Percentiles rank a stretch among this genome's conserved stretches.
These are phyloP conservation scores for Boletus edulis DNA, from an alignment of 768 basidiomycete species.

Conservation along the genomic window DNA sequence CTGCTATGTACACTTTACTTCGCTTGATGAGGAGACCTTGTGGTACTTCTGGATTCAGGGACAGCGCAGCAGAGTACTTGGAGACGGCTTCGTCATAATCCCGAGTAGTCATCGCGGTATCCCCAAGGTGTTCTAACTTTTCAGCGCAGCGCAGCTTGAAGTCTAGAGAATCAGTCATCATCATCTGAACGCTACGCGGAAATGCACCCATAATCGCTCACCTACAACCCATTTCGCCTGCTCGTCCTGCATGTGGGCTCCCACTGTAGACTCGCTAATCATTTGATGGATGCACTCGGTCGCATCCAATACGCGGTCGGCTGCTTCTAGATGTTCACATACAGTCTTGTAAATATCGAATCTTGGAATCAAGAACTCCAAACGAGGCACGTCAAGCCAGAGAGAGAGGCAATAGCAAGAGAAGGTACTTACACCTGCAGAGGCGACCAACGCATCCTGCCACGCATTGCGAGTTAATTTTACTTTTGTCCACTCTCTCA, in stretches of 20 bases:
- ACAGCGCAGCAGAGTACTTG: not conserved
- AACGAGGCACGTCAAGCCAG: not conserved
- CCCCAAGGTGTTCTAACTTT: not conserved
- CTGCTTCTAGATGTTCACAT: not conserved
- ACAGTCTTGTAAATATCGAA: not conserved
- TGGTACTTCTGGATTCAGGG: not conserved
- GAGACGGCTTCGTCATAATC: not conserved
- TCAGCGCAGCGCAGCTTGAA: not conserved
- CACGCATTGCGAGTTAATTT: not conserved
- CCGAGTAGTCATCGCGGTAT: not conserved
- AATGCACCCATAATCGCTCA: not conserved
- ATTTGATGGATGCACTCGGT: not conserved
- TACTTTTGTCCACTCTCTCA: not conserved
- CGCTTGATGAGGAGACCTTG: not conserved
- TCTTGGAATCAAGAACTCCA: not conserved
- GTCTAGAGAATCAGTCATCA: not conserved
- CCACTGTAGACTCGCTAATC: not conserved
- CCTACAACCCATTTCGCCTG: not conserved
- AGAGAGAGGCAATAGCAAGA: too few species aligned
- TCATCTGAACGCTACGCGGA: not conserved
- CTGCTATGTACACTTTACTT: not conserved
- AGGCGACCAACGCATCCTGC: not conserved
- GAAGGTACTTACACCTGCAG: not conserved
- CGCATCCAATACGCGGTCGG: not conserved
- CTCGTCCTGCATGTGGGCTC: not conserved